phyloP scores from a whole-genome alignment of 257 asterid species.

The Solanum piurae region DNA sequence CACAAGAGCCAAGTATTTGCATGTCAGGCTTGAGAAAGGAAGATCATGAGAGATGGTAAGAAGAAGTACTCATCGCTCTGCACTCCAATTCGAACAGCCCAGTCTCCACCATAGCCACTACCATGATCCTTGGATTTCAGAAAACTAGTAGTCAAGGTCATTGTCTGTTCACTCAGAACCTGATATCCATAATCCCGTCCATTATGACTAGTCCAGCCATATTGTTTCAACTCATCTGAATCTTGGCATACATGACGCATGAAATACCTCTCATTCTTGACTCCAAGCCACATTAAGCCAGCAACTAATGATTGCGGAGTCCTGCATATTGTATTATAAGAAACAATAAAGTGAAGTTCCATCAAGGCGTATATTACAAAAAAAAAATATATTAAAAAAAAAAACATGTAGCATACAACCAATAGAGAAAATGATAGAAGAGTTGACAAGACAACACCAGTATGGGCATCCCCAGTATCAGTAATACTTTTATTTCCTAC shows the following conservation, averaged over 20 bases:
- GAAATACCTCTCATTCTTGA: slow-evolving; percentile 66
- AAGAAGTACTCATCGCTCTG: slow-evolving; percentile 49
- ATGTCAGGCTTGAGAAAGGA: background rate
- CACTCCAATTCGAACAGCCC: slow-evolving; percentile 76
- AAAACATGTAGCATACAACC: background rate
- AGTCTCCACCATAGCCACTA: slow-evolving; percentile 97
- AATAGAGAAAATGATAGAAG: background rate
- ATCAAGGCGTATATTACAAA: background rate
- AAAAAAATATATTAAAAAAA: background rate
- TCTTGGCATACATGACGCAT: slow-evolving; percentile 88
- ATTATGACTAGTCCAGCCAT: slow-evolving; percentile 90
- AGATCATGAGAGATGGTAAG: slow-evolving; percentile 11
- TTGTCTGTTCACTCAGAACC: slow-evolving; percentile 58
- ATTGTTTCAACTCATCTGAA: slow-evolving; percentile 72
- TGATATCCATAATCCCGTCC: slow-evolving; percentile 94
- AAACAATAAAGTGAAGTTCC: background rate
- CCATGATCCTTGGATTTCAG: slow-evolving; percentile 60
- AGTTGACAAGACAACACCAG: background rate
- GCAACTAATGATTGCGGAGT: slow-evolving; percentile 79
- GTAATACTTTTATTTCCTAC: background rate
- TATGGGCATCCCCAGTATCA: background rate
- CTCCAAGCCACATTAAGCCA: slow-evolving; percentile 97
- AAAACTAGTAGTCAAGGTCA: slow-evolving; percentile 71
- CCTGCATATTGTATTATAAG: slow-evolving; percentile 44
- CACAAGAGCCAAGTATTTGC: background rate